Percentiles rank a stretch among this genome's conserved stretches.
phyloP scores from a whole-genome alignment of 495 filamentous ascomycete species.

The Barbatosphaeria neglecta region DNA sequence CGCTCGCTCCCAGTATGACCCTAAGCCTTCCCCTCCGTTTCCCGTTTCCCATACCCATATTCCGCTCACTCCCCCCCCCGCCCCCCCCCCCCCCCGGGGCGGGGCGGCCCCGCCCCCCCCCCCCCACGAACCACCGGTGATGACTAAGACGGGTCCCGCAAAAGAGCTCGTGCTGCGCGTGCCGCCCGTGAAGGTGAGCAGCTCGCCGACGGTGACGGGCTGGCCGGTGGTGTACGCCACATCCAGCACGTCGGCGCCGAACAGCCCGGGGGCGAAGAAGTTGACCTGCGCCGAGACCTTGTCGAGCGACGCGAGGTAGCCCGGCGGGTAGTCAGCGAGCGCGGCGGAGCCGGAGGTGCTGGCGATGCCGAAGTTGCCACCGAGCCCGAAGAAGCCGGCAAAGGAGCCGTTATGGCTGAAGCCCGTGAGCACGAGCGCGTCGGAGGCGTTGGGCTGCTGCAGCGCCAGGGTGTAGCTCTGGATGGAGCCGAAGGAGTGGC shows the following conservation, averaged over 20 bases:
- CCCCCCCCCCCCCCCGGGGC: no score
- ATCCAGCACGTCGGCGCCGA: slow-evolving; percentile 32
- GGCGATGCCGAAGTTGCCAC: slow-evolving; percentile 36
- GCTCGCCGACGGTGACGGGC: slow-evolving; percentile 38
- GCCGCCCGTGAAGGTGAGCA: slow-evolving; percentile 26
- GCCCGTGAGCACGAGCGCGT: slow-evolving; percentile 48
- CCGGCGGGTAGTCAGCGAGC: slow-evolving; percentile 22
- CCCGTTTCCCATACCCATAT: no score
- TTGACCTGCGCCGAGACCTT: slow-evolving; percentile 3
- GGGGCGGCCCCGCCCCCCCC: no score
- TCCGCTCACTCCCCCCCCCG: no score
- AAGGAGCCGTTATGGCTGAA: slow-evolving; percentile 32
- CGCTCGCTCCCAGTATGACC: no score
- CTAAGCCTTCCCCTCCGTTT: no score
- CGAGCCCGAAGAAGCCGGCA: slow-evolving; percentile 22
- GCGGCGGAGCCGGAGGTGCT: slow-evolving; percentile 31
- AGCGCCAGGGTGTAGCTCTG: slow-evolving; percentile 33
- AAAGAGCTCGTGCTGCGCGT: slow-evolving; percentile 19
- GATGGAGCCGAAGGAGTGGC: slow-evolving; percentile 42
- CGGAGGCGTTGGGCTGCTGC: slow-evolving; percentile 38
- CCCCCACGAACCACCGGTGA: slow-evolving; percentile 35
- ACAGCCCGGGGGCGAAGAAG: slow-evolving; percentile 36
- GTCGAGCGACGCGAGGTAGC: slow-evolving; percentile 8
- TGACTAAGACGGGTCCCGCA: slow-evolving; percentile 34
- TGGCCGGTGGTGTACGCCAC: slow-evolving; percentile 33